Evolutionary conservation across 2,329 filamentous ascomycete genomes (phyloP).

Genomic region (Arthroderma sp.): DNA sequence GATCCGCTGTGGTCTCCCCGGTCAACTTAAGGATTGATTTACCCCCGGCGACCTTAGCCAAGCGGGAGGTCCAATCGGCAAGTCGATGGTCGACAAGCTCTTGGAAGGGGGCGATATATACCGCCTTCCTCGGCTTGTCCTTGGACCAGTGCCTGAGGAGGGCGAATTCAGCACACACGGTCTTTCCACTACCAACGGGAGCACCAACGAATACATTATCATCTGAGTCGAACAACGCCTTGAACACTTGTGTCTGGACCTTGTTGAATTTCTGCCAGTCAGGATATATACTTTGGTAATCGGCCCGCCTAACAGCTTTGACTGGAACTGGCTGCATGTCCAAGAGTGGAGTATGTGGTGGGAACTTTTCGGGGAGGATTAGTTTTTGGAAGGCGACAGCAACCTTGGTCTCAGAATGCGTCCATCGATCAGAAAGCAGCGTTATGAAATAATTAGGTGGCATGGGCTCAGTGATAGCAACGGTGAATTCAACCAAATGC

Average conservation of each 20-base stretch:
- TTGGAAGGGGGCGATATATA: conserved; percentile 92
- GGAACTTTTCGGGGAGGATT: conserved; percentile 88
- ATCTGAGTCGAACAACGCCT: conserved; percentile 77
- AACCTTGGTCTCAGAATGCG: conserved; percentile 90
- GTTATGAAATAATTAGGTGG: conserved; percentile 98
- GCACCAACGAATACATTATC: conserved; percentile 89
- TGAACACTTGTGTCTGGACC: conserved; percentile 94
- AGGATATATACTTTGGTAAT: conserved; percentile 70
- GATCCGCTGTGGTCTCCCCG: conserved; percentile 79
- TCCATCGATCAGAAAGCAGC: conserved; percentile 89
- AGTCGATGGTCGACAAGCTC: conserved; percentile 74
- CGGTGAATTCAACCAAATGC: conserved; percentile 90
- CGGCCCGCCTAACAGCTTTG: conserved; percentile 72
- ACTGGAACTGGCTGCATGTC: conserved; percentile 87
- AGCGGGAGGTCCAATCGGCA: conserved; percentile 72
- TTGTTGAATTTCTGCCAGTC: conserved; percentile 87
- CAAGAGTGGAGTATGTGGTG: conserved; percentile 79
- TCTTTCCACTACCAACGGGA: conserved; percentile 93
- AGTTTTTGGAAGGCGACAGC: conserved; percentile 92
- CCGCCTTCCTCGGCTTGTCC: conserved; percentile 59
- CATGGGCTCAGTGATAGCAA: conserved; percentile 94
- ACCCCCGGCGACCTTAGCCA: conserved; percentile 61
- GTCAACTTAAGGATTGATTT: conserved; percentile 88
- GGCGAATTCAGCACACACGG: conserved; percentile 89
- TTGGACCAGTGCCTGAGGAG: conserved; percentile 78